Evolutionary conservation across 2,329 filamentous ascomycete species (phyloP), one percentile per base, ranked within the genome.

Genomic region (Mycosphaerella sp.): DNA sequence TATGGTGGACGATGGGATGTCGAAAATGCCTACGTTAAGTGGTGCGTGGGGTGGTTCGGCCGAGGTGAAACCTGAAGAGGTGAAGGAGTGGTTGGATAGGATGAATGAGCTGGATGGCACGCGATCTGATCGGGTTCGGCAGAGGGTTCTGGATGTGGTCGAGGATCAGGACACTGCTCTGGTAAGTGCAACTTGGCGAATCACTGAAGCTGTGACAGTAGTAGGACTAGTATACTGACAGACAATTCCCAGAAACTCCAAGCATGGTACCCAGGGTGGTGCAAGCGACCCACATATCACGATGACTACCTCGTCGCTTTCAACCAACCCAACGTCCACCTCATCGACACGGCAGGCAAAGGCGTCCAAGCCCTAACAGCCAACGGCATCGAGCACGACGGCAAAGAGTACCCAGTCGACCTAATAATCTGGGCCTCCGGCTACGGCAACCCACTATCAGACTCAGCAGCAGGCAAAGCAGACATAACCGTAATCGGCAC

Each of bases 11-110:
- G 79, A 82, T 56, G 71, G 67, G 6, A 41, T 41, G 37, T 41
- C 37, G 7, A 18, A 41, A 6, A 41, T 41, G 37, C 37, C 37
- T 2, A 41, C 37, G 10, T 9, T 41, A 12, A 41, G 37, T 25
- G 37, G 37, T 21, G 43, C 32, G 34, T 25, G 36, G 18, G 21
- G 41, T 63, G 84, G 90, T 32, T 79, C 90, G 62, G 85, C 93
- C 14, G 89, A 93, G 53, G 82, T 83, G 64, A 78, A 83, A 37
- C 81, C 79, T 1, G 76, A 81, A 1, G 89, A 96, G 64, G 86
- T 85, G 1, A 71, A 74, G 30, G 87, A 85, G 80, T 90, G 91
- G 64, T 82, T 89, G 59, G 74, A 69, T 2, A 73, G 97, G 1
- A 76, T 81, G 0, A 70, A 73, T 2, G 64, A 28, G 14, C 30